These are phyloP conservation scores for Pseudonitzschia pungens DNA, from an alignment of 108 stramenopile species.

Conservation along the genomic window DNA sequence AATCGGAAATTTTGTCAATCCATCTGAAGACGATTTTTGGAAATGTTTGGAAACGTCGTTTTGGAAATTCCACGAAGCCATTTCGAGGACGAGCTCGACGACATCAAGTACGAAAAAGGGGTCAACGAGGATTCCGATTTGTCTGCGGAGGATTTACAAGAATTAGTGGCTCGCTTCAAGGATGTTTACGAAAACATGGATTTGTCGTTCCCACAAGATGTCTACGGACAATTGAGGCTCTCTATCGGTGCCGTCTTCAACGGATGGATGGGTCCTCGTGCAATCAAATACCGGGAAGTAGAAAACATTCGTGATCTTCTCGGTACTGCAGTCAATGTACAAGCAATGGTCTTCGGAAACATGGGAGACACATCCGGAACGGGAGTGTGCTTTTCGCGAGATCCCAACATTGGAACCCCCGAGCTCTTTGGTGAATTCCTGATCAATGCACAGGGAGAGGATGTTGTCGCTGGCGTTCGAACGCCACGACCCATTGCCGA, in stretches of 20 bases:
- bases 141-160: slow-evolving; percentile 54
- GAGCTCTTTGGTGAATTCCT: slow-evolving; percentile 86
- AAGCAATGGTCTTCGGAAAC: slow-evolving; percentile 89
- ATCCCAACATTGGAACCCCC: slow-evolving; percentile 76
- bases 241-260: slow-evolving; percentile 76
- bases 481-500: slow-evolving; percentile 77
- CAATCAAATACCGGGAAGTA: slow-evolving; percentile 84
- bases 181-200: slow-evolving; percentile 56
- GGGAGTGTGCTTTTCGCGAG: slow-evolving; percentile 84
- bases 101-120: slow-evolving; percentile 51
- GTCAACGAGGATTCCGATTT: slow-evolving; percentile 66
- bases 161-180: slow-evolving; percentile 59
- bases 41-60: slow-evolving; percentile 88
- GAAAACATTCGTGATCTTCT: slow-evolving; percentile 75
- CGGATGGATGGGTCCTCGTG: slow-evolving; percentile 81
- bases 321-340: slow-evolving; percentile 69
- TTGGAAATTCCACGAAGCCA: slow-evolving; percentile 66
- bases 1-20: neutral
- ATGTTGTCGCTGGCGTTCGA: slow-evolving; percentile 88
- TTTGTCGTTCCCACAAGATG: slow-evolving; percentile 58
- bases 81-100: slow-evolving; percentile 74
- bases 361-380: slow-evolving; percentile 81
- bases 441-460: slow-evolving; percentile 88
- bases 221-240: slow-evolving; percentile 62
- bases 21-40: slow-evolving; percentile 64